Evolutionary conservation across 176 grass and related monocot species (phyloP).

Genomic region (Aegilops sharonensis): DNA sequence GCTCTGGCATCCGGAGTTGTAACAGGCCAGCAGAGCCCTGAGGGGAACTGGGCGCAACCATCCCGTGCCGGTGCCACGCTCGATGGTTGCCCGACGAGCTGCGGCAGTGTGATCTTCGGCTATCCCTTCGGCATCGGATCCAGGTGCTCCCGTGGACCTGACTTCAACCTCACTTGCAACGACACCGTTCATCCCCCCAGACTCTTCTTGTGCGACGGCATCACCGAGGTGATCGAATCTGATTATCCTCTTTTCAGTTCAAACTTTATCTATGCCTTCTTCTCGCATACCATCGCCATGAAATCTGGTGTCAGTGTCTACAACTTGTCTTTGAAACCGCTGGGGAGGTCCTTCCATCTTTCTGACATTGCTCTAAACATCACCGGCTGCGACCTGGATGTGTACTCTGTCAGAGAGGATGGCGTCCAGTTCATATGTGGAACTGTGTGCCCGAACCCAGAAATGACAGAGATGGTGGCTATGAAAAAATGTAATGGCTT

Average conservation of each 20-base stretch:
- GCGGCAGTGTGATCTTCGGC: neutral
- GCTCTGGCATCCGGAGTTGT: no score
- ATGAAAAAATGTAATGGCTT: neutral
- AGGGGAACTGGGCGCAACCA: neutral
- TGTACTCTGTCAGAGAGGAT: neutral
- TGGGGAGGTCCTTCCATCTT: no score
- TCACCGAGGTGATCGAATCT: no score
- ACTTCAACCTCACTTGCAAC: neutral
- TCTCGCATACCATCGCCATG: no score
- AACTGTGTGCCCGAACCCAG: neutral
- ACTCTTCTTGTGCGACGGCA: no score
- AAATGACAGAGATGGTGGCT: neutral
- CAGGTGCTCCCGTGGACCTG: neutral
- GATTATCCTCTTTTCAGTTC: no score
- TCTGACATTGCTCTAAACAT: neutral
- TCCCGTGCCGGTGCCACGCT: neutral
- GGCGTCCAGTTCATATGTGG: neutral
- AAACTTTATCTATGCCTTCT: neutral
- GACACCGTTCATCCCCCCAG: neutral
- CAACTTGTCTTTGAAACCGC: no score
- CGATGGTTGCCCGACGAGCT: neutral
- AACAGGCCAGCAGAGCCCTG: no score
- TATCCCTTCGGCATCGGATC: neutral
- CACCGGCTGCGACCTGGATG: neutral
- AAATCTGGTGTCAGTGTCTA: no score